Evolutionary conservation across 2,329 filamentous ascomycete species (phyloP).

Genomic region (Monosporascus sp.): DNA sequence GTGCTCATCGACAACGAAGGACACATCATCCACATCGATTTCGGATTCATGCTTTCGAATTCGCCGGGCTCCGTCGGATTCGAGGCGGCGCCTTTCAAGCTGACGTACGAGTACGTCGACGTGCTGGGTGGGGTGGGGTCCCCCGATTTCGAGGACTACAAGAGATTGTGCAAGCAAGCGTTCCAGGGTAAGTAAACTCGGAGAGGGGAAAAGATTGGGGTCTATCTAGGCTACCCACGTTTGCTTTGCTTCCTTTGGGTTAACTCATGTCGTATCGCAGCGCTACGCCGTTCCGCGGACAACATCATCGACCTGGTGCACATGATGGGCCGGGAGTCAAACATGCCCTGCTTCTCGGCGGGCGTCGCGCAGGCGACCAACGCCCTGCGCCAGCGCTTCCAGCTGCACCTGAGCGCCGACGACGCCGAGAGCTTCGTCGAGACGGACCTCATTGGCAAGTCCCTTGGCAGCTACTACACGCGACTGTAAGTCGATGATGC

Average conservation of each 20-base stretch:
- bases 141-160: slow-evolving; percentile 68
- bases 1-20: slow-evolving; percentile 80
- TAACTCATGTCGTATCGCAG: slow-evolving; percentile 31
- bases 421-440: slow-evolving; percentile 80
- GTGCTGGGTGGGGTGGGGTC: slow-evolving; percentile 70
- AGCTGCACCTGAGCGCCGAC: slow-evolving; percentile 75
- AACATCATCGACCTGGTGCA: slow-evolving; percentile 76
- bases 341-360: slow-evolving; percentile 77
- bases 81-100: slow-evolving; percentile 80
- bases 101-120: slow-evolving; percentile 81
- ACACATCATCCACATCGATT: slow-evolving; percentile 84
- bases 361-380: slow-evolving; percentile 67
- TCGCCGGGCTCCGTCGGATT: slow-evolving; percentile 80
- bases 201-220: background rate
- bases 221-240: background rate
- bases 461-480: slow-evolving; percentile 81
- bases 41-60: slow-evolving; percentile 86
- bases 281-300: slow-evolving; percentile 71
- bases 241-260: background rate
- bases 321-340: slow-evolving; percentile 77
- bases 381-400: slow-evolving; percentile 67
- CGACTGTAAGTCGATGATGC: slow-evolving; percentile 57
- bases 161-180: slow-evolving; percentile 72
- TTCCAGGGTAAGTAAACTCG: slow-evolving; percentile 58
- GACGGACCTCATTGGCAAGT: slow-evolving; percentile 72